Conservation (phyloP, 106 monocot species). For the Cymbidium sinense region DNA sequence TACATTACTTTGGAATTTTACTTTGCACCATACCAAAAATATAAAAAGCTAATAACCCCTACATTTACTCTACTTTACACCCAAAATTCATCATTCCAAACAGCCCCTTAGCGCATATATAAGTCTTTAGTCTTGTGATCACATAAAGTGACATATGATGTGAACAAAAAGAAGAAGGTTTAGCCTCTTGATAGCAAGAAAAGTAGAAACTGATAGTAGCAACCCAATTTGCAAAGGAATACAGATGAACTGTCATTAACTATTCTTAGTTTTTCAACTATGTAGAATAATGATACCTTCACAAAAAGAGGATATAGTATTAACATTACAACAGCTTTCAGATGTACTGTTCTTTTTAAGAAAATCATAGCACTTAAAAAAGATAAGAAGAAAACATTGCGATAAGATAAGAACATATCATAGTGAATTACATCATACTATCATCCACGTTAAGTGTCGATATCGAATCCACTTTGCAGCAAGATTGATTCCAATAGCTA, state of each 20-base stretch:
- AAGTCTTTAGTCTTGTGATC: neutral
- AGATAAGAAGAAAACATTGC: neutral
- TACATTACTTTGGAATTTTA: no score
- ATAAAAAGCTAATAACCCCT: no score
- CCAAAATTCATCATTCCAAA: no score
- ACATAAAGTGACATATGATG: no score
- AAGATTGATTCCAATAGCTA: conserved; percentile 60
- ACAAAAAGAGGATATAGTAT: neutral
- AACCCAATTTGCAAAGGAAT: neutral
- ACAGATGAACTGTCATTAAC: neutral
- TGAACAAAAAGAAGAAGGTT: neutral
- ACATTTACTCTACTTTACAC: no score
- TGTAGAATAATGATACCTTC: neutral
- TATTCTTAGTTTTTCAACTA: neutral
- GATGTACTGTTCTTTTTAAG: neutral
- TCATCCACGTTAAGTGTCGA: conserved; percentile 84
- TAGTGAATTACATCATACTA: conserved; percentile 24
- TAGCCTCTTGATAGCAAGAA: neutral
- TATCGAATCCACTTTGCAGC: conserved; percentile 62
- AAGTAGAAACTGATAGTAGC: neutral
- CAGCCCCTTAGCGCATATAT: neutral
- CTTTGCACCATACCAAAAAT: no score
- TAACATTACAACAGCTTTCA: neutral
- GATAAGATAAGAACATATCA: neutral
- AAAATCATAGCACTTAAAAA: neutral